Base-by-base conservation (phyloP, 164 flowering plant species). In the Piper longum region DNA sequence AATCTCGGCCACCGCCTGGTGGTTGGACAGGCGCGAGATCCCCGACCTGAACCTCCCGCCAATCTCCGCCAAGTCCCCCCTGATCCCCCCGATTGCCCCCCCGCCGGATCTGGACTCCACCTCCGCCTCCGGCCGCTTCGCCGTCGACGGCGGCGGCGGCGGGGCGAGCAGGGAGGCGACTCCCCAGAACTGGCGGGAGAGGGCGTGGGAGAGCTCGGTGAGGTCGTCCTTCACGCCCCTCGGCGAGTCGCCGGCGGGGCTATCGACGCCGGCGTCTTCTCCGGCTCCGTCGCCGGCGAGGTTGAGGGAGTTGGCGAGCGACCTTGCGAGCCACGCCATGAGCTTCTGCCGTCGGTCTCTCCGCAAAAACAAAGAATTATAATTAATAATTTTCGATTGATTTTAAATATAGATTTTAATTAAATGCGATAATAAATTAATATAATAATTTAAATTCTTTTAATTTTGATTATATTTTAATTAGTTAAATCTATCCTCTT, bases 131-230 rank as follows among this genome's bases (percentile, higher is more conserved):
- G 72, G 71, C 9, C 59, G 73, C 72, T 72, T 74, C 4, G 68
- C 19, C 14, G 71, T 59, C 36, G 36, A 1, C 36, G 36, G 36
- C 36, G 36, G 36, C 1, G 72, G 70, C 26, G 85, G 87, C 13
- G 98, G 98, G 26, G 96, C 96, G 43, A 92, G 86, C 64, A 92
- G 86, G 3, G 85, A 77, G n/a, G 96, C 96, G 13, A 89, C 93
- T 19, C 96, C 96, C 88, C 88, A 84, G 4, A 88, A 67, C 69
- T 88, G 96, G 59, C 96, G 93, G 44, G 87, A 80, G 62, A 92
- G 77, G 73, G 89, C 76, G 72, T 89, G 80, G 59, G 69, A 81
- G 59, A 92, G 66, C 59, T 87, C 89, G 16, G 86, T 80, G 61
- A 93, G 77, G 66, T 93, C 99, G 17, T 85, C 97, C 68, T 87